Percentiles rank a stretch among this genome's conserved stretches.
phyloP scores from a whole-genome alignment of 2,329 filamentous ascomycete genomes.

The Verticillium albo-atrum region DNA sequence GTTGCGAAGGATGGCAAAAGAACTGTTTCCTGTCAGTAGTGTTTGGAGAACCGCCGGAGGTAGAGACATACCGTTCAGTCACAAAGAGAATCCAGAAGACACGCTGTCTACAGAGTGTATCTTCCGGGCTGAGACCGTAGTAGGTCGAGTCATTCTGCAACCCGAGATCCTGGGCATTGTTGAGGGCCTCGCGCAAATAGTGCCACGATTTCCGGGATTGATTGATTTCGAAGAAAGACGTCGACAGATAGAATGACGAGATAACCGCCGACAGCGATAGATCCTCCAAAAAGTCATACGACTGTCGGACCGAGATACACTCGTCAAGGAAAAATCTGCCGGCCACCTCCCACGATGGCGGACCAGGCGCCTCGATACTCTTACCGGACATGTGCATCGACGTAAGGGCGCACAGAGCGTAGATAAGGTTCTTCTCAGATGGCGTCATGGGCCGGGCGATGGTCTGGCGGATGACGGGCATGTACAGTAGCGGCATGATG shows the following conservation, averaged over 20 bases:
- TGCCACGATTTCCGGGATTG: conserved; percentile 59
- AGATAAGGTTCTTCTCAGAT: conserved; percentile 40
- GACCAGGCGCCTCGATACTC: conserved; percentile 29
- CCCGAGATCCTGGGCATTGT: conserved; percentile 52
- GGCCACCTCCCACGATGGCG: conserved; percentile 40
- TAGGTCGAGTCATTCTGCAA: conserved; percentile 57
- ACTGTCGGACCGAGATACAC: conserved; percentile 49
- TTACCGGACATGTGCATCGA: conserved; percentile 45
- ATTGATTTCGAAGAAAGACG: conserved; percentile 57
- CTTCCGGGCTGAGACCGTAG: conserved; percentile 39
- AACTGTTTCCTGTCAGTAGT: conserved; percentile 33
- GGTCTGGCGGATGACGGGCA: conserved; percentile 48
- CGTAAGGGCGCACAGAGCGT: conserved; percentile 54
- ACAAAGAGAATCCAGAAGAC: conserved; percentile 62
- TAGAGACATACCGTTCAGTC: conserved; percentile 45
- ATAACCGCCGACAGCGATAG: conserved; percentile 51
- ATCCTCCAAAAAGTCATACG: conserved; percentile 53
- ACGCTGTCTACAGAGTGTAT: conserved; percentile 48
- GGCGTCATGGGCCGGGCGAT: conserved; percentile 32
- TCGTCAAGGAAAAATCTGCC: conserved; percentile 56
- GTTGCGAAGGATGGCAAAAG: conserved; percentile 59
- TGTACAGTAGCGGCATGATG: conserved; percentile 58
- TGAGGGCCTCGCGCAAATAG: conserved; percentile 57
- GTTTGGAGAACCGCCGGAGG: neutral
- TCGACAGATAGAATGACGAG: conserved; percentile 58